These are phyloP conservation scores for Moesziomyces antarcticus DNA, from an alignment of 1,284 basidiomycete genomes.

Conservation along the genomic window DNA sequence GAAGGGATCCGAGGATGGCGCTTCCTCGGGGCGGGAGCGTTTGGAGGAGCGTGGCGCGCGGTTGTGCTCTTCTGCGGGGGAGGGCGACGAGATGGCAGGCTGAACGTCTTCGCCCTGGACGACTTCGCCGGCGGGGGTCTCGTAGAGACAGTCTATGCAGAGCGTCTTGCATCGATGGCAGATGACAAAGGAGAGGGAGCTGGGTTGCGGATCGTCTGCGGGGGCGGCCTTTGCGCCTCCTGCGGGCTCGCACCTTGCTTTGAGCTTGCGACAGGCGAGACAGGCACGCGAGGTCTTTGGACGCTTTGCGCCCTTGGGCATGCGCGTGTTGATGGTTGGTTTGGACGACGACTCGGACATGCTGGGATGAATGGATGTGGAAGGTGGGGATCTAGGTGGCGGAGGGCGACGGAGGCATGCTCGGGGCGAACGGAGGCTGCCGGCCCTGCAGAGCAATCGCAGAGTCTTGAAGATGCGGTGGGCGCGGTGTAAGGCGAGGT, in stretches of 20 bases:
- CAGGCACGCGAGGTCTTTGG: conserved; percentile 47
- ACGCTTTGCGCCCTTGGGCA: conserved; percentile 50
- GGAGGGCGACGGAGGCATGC: neutral
- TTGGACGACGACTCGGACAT: conserved; percentile 24
- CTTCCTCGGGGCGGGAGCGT: conserved; percentile 17
- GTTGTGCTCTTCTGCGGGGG: conserved; percentile 22
- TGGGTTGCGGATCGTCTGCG: conserved; percentile 19
- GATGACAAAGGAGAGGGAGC: conserved; percentile 16
- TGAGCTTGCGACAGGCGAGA: conserved; percentile 48
- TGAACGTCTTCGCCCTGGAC: conserved; percentile 29
- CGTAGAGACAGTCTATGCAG: conserved; percentile 48
- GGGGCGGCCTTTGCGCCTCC: conserved; percentile 7
- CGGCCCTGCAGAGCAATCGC: too few species aligned
- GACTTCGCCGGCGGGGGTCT: conserved; percentile 28
- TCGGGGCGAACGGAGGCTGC: conserved; percentile 5
- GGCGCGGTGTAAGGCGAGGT: neutral
- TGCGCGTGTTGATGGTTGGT: conserved; percentile 41
- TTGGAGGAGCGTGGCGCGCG: conserved; percentile 20
- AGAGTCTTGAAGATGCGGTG: too few species aligned
- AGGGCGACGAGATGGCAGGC: conserved; percentile 6
- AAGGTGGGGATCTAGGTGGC: neutral
- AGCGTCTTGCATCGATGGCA: conserved; percentile 52
- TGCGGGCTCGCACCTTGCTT: conserved; percentile 42
- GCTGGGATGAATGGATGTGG: conserved; percentile 1
- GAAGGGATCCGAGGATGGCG: conserved; percentile 13